These are phyloP conservation scores for Cucumis sativus DNA, from an alignment of 306 rosid species.

Conservation along the genomic window Cucumber_9930_V3 NC_026659.2:24959001-24959500, in stretches of 20 bases:
- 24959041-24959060: conserved; percentile 73
- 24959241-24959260: neutral
- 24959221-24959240: neutral
- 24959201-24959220: neutral
- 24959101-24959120: neutral
- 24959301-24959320: neutral
- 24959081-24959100: conserved; percentile 2
- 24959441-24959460: conserved; percentile 92
- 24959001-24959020: conserved; percentile 40
- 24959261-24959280: neutral
- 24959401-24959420: neutral
- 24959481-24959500: conserved; percentile 75
- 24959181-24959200: neutral
- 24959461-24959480: conserved; percentile 55
- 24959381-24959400: neutral
- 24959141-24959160: neutral
- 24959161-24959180: neutral
- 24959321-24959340: neutral
- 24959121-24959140: neutral
- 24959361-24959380: neutral
- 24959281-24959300: neutral
- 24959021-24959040: conserved; percentile 37
- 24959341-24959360: neutral
- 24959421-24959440: conserved; percentile 56
- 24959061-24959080: conserved; percentile 2